Conservation (phyloP, 371 early-diverging fungal species). For the Quaeritorhiza haematococci region DNA sequence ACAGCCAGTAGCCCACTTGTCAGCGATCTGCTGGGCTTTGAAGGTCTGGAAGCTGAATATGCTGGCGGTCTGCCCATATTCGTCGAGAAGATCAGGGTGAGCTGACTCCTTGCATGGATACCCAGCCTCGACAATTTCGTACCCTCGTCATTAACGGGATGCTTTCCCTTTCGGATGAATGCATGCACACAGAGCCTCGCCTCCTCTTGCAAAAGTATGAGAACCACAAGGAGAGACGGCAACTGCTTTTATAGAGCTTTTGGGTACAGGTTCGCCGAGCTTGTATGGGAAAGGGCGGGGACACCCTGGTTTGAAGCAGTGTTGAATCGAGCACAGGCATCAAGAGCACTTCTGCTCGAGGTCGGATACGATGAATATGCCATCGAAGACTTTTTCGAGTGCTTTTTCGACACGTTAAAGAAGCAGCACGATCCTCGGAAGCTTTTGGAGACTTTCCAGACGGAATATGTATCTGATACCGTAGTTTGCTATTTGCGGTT, state of each 20-base stretch:
- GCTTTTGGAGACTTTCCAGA: slow-evolving; percentile 6
- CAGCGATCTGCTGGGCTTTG: slow-evolving; percentile 10
- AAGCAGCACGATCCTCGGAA: neutral
- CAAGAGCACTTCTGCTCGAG: slow-evolving; percentile 11
- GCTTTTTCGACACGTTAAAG: neutral
- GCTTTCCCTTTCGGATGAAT: neutral
- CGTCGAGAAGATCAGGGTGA: slow-evolving; percentile 16
- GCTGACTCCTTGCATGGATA: neutral
- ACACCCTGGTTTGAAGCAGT: slow-evolving; percentile 20
- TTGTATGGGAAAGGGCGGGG: slow-evolving; percentile 13
- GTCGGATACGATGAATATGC: slow-evolving; percentile 7
- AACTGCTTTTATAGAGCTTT: slow-evolving; percentile 51
- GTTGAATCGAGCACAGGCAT: slow-evolving; percentile 10
- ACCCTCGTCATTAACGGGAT: neutral
- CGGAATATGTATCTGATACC: slow-evolving; percentile 34
- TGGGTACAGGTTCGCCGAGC: slow-evolving; percentile 34
- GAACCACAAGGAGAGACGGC: slow-evolving; percentile 38
- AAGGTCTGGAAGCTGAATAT: slow-evolving; percentile 20
- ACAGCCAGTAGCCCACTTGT: slow-evolving; percentile 19
- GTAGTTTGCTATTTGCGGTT: slow-evolving; percentile 42
- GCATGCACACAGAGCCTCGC: slow-evolving; percentile 8
- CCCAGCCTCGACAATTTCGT: neutral
- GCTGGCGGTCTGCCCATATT: slow-evolving; percentile 15
- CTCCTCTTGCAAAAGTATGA: slow-evolving; percentile 14
- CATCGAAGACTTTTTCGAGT: slow-evolving; percentile 6